phyloP scores from a whole-genome alignment of 768 basidiomycete genomes.

The Amanita thiersii region DNA sequence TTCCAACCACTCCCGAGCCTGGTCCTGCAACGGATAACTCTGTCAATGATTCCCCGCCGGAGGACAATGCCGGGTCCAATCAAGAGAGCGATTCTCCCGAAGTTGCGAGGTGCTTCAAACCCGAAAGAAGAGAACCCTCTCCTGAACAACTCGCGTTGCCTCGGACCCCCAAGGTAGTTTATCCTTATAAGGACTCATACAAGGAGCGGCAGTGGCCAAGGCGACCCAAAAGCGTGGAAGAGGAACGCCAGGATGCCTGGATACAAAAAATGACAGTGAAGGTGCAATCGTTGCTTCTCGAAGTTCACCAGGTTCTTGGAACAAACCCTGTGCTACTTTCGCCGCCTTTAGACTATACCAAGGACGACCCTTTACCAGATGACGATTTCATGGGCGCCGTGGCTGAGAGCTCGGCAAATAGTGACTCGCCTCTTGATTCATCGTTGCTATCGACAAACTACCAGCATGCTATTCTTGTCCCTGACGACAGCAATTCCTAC shows the following conservation, averaged over 20 bases:
- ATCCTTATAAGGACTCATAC: neutral
- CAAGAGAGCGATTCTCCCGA: too few species aligned
- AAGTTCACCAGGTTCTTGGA: conserved; percentile 3
- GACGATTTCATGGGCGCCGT: too few species aligned
- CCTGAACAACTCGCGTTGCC: too few species aligned
- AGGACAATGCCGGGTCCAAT: too few species aligned
- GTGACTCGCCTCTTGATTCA: too few species aligned
- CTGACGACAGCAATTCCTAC: neutral
- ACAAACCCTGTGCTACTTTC: neutral
- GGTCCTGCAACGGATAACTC: neutral
- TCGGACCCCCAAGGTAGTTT: too few species aligned
- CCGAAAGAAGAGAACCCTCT: too few species aligned
- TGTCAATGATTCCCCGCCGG: neutral
- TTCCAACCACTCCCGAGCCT: neutral
- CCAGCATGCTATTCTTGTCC: conserved; percentile 4
- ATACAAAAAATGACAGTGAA: conserved; percentile 4
- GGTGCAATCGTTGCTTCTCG: conserved; percentile 5
- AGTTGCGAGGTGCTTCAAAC: too few species aligned
- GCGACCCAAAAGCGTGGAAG: neutral
- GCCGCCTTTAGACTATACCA: too few species aligned
- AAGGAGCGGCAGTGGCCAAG: neutral
- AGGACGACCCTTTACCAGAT: too few species aligned
- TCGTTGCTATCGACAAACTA: too few species aligned
- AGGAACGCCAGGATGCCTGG: neutral
- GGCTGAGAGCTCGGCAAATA: neutral